Evolutionary conservation across 495 filamentous ascomycete species (phyloP).

Genomic region (Penicillium coprophilum): DNA sequence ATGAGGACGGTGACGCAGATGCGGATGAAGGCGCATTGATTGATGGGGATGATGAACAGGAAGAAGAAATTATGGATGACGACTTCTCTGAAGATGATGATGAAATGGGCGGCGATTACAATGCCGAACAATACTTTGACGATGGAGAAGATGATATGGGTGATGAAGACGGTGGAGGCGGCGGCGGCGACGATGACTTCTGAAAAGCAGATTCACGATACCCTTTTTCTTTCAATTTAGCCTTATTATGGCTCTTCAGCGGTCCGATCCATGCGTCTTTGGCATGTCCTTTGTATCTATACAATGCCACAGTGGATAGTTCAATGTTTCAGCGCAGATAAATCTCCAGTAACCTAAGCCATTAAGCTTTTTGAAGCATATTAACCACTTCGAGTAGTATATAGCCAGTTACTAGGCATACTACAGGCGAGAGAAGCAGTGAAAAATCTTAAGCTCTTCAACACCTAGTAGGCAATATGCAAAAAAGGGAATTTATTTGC

Average conservation of each 20-base stretch:
- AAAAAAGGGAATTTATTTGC: neutral
- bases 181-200: constrained; percentile 51
- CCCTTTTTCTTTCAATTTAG: constrained; percentile 28
- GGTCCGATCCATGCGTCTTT: neutral
- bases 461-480: neutral
- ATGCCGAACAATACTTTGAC: constrained; percentile 67
- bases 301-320: neutral
- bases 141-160: constrained; percentile 59
- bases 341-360: neutral
- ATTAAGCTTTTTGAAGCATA: neutral
- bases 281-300: neutral
- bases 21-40: constrained; percentile 40
- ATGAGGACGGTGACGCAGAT: constrained; percentile 33
- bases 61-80: constrained; percentile 56
- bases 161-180: constrained; percentile 51
- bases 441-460: neutral
- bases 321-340: neutral
- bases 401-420: neutral
- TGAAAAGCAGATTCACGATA: constrained; percentile 38
- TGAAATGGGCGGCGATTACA: constrained; percentile 60
- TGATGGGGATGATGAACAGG: constrained; percentile 47
- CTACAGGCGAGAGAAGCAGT: neutral
- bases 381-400: too few relatives aligned
- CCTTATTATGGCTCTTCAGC: constrained; percentile 16
- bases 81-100: constrained; percentile 58